phyloP scores from a whole-genome alignment of 2,329 filamentous ascomycete genomes.

The Bertia moriformis region DNA sequence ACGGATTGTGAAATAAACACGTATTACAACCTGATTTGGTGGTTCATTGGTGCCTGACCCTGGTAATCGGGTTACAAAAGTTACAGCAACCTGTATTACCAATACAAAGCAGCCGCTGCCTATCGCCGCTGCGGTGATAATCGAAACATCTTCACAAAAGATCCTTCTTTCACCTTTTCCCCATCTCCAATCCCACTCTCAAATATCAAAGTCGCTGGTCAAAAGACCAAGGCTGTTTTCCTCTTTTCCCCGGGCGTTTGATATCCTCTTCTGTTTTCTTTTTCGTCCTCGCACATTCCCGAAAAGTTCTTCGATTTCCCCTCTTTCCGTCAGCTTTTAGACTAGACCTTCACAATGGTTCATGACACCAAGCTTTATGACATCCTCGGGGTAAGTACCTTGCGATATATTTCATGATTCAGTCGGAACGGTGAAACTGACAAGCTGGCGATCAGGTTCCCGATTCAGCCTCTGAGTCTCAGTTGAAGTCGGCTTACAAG shows the following conservation, averaged over 20 bases:
- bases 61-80: neutral
- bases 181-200: neutral
- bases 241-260: no score
- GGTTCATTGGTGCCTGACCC: neutral
- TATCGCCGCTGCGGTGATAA: neutral
- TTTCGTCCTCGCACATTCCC: neutral
- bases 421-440: neutral
- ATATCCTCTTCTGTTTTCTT: neutral
- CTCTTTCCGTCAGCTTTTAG: neutral
- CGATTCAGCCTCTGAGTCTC: slow-evolving; percentile 65
- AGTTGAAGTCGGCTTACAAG: slow-evolving; percentile 86
- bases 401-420: no score
- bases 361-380: slow-evolving; percentile 73
- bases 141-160: no score
- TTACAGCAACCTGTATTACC: no score
- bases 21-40: no score
- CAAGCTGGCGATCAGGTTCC: slow-evolving; percentile 42
- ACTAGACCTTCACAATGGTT: slow-evolving; percentile 41
- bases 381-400: slow-evolving; percentile 51
- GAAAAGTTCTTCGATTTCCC: neutral
- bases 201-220: neutral
- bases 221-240: no score
- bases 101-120: neutral
- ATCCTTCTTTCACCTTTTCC: neutral
- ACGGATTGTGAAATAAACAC: no score